Evolutionary conservation across 352 stramenopile genomes (phyloP).

Genomic region (Pythium monospermum): DNA sequence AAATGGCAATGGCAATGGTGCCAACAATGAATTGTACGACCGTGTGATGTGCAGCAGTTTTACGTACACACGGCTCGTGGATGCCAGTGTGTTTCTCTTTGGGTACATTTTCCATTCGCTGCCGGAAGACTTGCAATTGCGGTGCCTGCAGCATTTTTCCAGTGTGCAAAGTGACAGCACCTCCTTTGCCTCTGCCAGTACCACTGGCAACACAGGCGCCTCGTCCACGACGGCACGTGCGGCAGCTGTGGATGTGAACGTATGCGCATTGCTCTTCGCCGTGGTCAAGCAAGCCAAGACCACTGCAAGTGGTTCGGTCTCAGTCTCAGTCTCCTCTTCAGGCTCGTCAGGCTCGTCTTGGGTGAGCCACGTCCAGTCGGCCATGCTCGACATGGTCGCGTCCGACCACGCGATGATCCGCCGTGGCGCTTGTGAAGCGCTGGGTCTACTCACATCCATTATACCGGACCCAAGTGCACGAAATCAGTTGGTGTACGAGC

Average conservation of each 20-base stretch:
- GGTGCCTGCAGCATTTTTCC: slow-evolving; percentile 75
- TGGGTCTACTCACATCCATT: slow-evolving; percentile 46
- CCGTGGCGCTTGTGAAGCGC: slow-evolving; percentile 62
- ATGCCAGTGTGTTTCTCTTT: slow-evolving; percentile 74
- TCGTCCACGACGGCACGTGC: no score
- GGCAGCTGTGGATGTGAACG: slow-evolving; percentile 76
- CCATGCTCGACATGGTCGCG: slow-evolving; percentile 75
- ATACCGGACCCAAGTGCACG: slow-evolving; percentile 5
- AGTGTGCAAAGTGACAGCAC: slow-evolving; percentile 53
- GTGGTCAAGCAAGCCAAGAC: slow-evolving; percentile 44
- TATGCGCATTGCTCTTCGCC: slow-evolving; percentile 70
- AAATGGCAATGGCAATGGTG: no score
- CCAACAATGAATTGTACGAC: slow-evolving; percentile 27
- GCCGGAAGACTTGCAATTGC: slow-evolving; percentile 79
- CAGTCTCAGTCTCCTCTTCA: slow-evolving; percentile 20
- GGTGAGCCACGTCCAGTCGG: slow-evolving; percentile 71
- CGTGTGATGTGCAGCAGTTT: slow-evolving; percentile 58
- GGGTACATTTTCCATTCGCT: slow-evolving; percentile 72
- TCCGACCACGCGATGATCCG: slow-evolving; percentile 61
- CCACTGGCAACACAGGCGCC: no score
- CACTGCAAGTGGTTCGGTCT: slow-evolving; percentile 18
- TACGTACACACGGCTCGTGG: slow-evolving; percentile 76
- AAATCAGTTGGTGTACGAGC: slow-evolving; percentile 49
- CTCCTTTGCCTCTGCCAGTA: no score
- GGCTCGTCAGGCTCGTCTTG: slow-evolving; percentile 31